Evolutionary conservation across 331 rosid genomes (phyloP).

Genomic region (Erythrophleum ivorense): DNA sequence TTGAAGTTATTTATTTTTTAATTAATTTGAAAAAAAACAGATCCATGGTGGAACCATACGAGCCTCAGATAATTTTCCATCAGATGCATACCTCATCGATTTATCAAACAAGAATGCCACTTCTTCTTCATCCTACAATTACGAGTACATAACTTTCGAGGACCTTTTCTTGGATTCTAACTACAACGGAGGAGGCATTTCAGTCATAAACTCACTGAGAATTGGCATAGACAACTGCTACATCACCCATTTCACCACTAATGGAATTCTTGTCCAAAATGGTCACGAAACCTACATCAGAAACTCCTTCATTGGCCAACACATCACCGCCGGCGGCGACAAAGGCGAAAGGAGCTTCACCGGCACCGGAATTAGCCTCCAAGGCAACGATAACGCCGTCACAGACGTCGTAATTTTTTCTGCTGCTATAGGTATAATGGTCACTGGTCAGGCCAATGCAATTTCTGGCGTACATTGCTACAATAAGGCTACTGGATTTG

Average conservation of each 20-base stretch:
- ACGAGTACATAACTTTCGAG: constrained; percentile 72
- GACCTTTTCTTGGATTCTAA: constrained; percentile 79
- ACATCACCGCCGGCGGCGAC: constrained; percentile 79
- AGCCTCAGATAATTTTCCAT: constrained; percentile 74
- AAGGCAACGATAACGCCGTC: constrained; percentile 78
- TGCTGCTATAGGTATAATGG: constrained; percentile 64
- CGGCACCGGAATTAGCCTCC: constrained; percentile 74
- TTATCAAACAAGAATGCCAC: constrained; percentile 49
- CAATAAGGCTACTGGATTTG: constrained; percentile 83
- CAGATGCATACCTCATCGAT: constrained; percentile 64
- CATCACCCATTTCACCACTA: constrained; percentile 78
- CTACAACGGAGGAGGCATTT: constrained; percentile 82
- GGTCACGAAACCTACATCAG: constrained; percentile 89
- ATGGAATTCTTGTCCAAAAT: constrained; percentile 64
- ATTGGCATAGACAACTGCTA: constrained; percentile 81
- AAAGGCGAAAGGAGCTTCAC: constrained; percentile 64
- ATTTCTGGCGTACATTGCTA: constrained; percentile 84
- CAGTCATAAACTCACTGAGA: constrained; percentile 73
- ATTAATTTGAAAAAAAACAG: constrained; percentile 42
- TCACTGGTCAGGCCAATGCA: constrained; percentile 75
- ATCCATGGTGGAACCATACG: constrained; percentile 87
- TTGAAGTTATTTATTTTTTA: no score
- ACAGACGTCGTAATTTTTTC: constrained; percentile 92
- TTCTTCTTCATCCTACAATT: constrained; percentile 70
- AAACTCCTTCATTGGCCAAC: constrained; percentile 82